phyloP scores from a whole-genome alignment of 2,329 filamentous ascomycete species.

The Diaporthe ilicicola region DNA sequence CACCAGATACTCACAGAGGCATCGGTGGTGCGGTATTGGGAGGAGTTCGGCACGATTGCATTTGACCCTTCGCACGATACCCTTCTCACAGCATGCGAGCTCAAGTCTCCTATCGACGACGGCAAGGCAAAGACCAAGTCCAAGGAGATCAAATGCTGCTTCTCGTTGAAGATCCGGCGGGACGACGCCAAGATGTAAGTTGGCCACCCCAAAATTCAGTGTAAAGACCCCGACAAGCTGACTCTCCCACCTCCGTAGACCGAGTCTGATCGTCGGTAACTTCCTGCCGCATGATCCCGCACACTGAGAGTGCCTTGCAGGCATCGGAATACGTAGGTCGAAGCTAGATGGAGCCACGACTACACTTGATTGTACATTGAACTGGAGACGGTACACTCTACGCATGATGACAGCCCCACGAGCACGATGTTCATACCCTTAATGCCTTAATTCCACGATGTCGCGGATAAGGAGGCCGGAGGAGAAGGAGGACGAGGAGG shows the following conservation, averaged over 20 bases:
- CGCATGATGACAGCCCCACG: background rate
- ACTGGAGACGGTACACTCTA: background rate
- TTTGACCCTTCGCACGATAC: conserved; percentile 96
- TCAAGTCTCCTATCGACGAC: conserved; percentile 77
- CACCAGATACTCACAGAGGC: conserved; percentile 97
- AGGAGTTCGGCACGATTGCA: conserved; percentile 97
- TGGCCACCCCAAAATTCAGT: background rate
- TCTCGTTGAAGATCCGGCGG: conserved; percentile 94
- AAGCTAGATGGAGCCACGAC: background rate
- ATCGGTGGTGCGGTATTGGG: conserved; percentile 96
- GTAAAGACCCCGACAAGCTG: background rate
- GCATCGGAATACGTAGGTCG: background rate
- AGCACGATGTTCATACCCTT: conserved; percentile 17
- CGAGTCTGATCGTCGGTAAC: conserved; percentile 94
- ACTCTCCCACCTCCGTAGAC: conserved; percentile 59
- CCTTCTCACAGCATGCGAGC: conserved; percentile 88
- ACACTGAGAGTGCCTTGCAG: conserved; percentile 36
- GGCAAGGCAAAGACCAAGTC: conserved; percentile 56
- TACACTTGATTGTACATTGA: conserved; percentile 12
- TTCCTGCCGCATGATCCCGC: conserved; percentile 86
- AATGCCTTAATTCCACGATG: conserved; percentile 23
- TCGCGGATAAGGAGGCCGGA: background rate
- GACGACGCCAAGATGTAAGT: conserved; percentile 96
- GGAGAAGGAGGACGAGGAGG: background rate
- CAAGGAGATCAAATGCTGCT: conserved; percentile 87